These are phyloP conservation scores for Fusarium redolens DNA, from an alignment of 2,329 filamentous ascomycete species.

Conservation along the genomic window DNA sequence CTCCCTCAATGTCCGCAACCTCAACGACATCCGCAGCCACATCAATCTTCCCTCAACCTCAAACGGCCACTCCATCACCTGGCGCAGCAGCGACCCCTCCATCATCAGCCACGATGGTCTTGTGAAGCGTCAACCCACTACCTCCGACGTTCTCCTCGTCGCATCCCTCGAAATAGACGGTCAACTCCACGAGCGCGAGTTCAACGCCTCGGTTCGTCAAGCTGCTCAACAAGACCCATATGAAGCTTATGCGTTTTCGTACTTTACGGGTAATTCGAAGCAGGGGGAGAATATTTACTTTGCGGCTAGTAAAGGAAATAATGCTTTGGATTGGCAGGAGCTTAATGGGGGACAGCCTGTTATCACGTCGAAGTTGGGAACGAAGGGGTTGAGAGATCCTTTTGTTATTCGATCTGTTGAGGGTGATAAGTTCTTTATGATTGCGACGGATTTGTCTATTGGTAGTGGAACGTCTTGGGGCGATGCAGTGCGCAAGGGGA, in stretches of 20 bases:
- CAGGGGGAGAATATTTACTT: slow-evolving; percentile 65
- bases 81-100: slow-evolving; percentile 50
- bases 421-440: slow-evolving; percentile 62
- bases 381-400: slow-evolving; percentile 62
- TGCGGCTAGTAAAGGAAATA: slow-evolving; percentile 63
- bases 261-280: slow-evolving; percentile 59
- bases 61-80: slow-evolving; percentile 49
- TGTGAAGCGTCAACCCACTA: slow-evolving; percentile 48
- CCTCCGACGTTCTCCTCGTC: slow-evolving; percentile 49
- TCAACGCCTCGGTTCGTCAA: slow-evolving; percentile 51
- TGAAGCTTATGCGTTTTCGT: slow-evolving; percentile 63
- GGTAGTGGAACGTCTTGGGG: slow-evolving; percentile 65
- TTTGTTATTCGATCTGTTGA: slow-evolving; percentile 64
- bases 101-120: slow-evolving; percentile 51
- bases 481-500: slow-evolving; percentile 59
- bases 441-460: slow-evolving; percentile 65
- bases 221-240: slow-evolving; percentile 48
- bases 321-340: slow-evolving; percentile 63
- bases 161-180: slow-evolving; percentile 47
- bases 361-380: slow-evolving; percentile 59
- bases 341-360: slow-evolving; percentile 60
- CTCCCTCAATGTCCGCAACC: slow-evolving; percentile 46
- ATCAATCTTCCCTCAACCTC: slow-evolving; percentile 49
- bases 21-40: slow-evolving; percentile 54
- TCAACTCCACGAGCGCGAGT: slow-evolving; percentile 43